Evolutionary conservation across 129 eudicot genomes (phyloP).

Genomic region (Flaveria bidentis): DNA sequence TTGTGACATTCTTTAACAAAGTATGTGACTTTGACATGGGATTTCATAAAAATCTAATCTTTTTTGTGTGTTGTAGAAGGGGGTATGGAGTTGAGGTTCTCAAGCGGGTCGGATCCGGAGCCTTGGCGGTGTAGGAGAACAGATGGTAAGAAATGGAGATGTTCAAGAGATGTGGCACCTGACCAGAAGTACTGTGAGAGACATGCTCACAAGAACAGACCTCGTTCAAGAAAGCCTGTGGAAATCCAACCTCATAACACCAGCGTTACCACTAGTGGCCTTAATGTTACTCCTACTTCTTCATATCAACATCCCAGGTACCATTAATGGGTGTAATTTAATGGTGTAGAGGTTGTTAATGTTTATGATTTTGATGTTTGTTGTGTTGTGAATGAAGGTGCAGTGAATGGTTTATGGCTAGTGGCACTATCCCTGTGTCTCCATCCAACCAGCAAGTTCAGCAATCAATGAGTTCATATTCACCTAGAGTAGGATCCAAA

Average conservation of each 20-base stretch:
- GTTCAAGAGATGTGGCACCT: conserved; percentile 71
- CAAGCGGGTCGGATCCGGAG: conserved; percentile 67
- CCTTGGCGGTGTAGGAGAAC: conserved; percentile 86
- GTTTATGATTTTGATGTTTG: conserved; percentile 19
- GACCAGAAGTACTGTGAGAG: conserved; percentile 82
- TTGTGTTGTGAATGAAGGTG: conserved; percentile 34
- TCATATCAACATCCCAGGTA: conserved; percentile 49
- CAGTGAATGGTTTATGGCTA: conserved; percentile 52
- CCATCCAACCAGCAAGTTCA: conserved; percentile 42
- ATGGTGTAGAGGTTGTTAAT: conserved; percentile 5
- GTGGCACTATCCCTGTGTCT: conserved; percentile 28
- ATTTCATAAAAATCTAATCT: not conserved
- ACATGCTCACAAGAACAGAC: conserved; percentile 62
- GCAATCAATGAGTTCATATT: conserved; percentile 30
- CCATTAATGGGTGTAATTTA: not conserved
- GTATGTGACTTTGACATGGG: too few relatives aligned
- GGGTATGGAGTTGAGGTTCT: conserved; percentile 50
- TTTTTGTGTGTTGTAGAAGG: conserved; percentile 14
- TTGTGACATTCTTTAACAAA: not conserved
- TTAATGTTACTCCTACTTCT: conserved; percentile 22
- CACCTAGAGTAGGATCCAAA: conserved; percentile 42
- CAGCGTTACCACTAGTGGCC: conserved; percentile 10
- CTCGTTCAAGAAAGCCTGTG: conserved; percentile 98
- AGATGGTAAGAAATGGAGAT: conserved; percentile 88
- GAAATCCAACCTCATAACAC: conserved; percentile 47